A percentile compares a stretch with the other conserved stretches of the same genome.
phyloP scores from a whole-genome alignment of 495 filamentous ascomycete genomes.

The Hapsidospora chrysogenum region DNA sequence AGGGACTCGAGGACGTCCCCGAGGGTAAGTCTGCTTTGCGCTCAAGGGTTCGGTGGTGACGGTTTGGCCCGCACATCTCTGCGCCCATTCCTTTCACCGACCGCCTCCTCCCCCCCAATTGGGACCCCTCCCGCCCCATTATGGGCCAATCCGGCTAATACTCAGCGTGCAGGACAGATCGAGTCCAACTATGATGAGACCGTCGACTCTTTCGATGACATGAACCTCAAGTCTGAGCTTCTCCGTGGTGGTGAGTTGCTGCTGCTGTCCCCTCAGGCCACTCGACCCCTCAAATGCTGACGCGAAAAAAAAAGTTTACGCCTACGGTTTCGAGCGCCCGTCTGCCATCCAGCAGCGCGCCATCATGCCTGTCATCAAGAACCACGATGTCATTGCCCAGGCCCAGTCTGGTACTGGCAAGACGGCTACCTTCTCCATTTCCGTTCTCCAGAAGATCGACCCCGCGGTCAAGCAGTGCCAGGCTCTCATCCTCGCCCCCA shows the following conservation, averaged over 20 bases:
- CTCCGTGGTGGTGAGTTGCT: conserved; percentile 52
- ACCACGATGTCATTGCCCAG: conserved; percentile 99
- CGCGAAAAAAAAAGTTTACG: conserved; percentile 47
- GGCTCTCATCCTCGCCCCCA: conserved; percentile 92
- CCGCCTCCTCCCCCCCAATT: neutral
- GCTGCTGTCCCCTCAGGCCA: conserved; percentile 7
- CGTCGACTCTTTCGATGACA: conserved; percentile 95
- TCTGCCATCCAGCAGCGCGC: conserved; percentile 99
- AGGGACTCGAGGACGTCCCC: conserved; percentile 91
- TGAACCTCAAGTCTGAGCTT: conserved; percentile 91
- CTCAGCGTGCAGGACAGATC: conserved; percentile 60
- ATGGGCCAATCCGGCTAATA: neutral
- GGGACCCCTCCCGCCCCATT: conserved; percentile 1
- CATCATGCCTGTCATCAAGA: conserved; percentile 99
- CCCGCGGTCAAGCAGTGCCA: conserved; percentile 73
- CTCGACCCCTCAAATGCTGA: neutral
- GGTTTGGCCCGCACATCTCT: conserved; percentile 1
- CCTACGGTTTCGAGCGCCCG: conserved; percentile 97
- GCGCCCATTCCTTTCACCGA: neutral
- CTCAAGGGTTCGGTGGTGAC: neutral
- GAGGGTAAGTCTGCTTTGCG: conserved; percentile 44
- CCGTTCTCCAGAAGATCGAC: conserved; percentile 87
- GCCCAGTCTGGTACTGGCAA: conserved; percentile 98
- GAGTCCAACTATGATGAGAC: conserved; percentile 99
- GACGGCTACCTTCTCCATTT: conserved; percentile 97